Conservation (phyloP, 441 rosid species). For the Gossypium gossypioides region DNA sequence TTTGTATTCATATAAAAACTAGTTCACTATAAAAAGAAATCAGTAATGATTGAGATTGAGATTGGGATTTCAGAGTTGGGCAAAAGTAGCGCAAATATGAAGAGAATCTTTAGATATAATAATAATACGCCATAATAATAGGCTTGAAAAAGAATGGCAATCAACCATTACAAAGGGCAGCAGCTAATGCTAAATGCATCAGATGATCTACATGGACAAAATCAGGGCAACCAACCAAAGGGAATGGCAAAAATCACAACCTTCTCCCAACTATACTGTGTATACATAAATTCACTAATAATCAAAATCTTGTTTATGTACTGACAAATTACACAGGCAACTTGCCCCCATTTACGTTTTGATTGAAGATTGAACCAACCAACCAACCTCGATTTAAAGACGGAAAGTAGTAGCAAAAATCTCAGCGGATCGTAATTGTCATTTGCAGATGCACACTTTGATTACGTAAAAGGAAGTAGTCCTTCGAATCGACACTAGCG, state of each 20-base stretch:
- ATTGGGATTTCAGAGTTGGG: not conserved
- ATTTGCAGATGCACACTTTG: constrained; percentile 2
- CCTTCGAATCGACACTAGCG: constrained; percentile 14
- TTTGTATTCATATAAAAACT: too few relatives aligned
- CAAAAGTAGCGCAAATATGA: not conserved
- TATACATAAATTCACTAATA: constrained; percentile 19
- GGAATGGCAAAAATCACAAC: not conserved
- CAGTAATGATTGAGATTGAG: too few relatives aligned
- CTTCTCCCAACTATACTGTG: constrained; percentile 24
- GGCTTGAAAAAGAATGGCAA: constrained; percentile 7
- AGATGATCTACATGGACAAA: constrained; percentile 10
- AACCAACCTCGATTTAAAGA: constrained; percentile 11
- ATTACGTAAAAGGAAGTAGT: constrained; percentile 6
- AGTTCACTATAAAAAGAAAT: too few relatives aligned
- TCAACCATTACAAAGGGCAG: constrained; percentile 8
- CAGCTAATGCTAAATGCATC: constrained; percentile 4
- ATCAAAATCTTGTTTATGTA: constrained; percentile 26
- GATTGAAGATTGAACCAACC: not conserved
- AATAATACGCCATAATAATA: not conserved
- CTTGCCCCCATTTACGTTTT: constrained; percentile 3
- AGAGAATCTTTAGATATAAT: not conserved
- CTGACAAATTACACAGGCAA: constrained; percentile 22
- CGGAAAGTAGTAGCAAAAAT: constrained; percentile 6
- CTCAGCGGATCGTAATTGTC: constrained; percentile 8
- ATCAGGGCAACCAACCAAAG: not conserved